Evolutionary conservation across 2,329 filamentous ascomycete species (phyloP), one percentile per base, ranked within the genome.

Genomic region (Paraphaeosphaeria sporulosa): DNA sequence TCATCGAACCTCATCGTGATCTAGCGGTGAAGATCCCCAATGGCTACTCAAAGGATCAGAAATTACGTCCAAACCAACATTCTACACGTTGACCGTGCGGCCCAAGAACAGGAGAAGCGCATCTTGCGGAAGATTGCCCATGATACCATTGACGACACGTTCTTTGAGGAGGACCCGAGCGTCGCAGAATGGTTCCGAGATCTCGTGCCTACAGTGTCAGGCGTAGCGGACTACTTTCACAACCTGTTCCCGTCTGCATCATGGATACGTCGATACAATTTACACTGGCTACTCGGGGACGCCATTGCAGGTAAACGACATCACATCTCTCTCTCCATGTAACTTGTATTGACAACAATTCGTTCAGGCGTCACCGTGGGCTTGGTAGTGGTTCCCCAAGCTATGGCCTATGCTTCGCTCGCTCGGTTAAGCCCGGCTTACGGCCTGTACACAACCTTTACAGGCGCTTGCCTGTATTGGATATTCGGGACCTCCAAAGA

Each of bases 401-500:
- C 92, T 65, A 97, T 98, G 94, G 93, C 94, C 0, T 98, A 98
- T 79, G 93, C 94, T 27, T 84, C 89, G 64, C 85, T 98, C 25
- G 94, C 94, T 52, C 86, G 89, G 57, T 84, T 97, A 25, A 84
- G 86, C 0, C 87, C 90, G 3, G 85, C 97, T 71, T 97, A 89
- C 71, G 94, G 94, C 55, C 85, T 97, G 1, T 96, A 96, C 79
- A 94, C 94, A 0, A 97, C 94, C 0, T 97, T 98, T 75, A 95
- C 97, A 85, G 94, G 94, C 53, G 93, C 96, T 4, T 77, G 96
- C 63, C 84, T 96, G 60, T 98, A 98, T 79, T 97, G 94, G 94
- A 90, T 97, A 75, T 97, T 97, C 74, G 94, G 94, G 13, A 98
- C 94, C 0, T 97, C 94, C 1, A 97, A 97, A 76, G 94, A 98